Conservation (phyloP, 2,329 filamentous ascomycete genomes). For the Cladosporium oxysporum region DNA sequence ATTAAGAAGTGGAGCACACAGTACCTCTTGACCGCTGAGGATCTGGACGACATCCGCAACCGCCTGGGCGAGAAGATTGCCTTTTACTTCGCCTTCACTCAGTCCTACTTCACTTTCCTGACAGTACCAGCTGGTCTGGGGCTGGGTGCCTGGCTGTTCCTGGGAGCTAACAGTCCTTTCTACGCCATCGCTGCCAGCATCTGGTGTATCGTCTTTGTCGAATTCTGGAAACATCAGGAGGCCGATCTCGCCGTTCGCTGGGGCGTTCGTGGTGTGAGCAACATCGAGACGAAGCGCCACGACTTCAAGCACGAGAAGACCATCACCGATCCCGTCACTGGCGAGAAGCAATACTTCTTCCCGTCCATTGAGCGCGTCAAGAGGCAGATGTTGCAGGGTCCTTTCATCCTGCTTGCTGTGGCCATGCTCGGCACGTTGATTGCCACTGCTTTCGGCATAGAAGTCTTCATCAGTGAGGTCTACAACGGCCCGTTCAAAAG, state of each 20-base stretch:
- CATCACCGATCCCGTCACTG: constrained; percentile 76
- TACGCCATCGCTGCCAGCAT: constrained; percentile 77
- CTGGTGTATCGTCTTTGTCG: constrained; percentile 89
- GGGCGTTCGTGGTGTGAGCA: constrained; percentile 82
- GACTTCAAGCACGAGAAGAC: constrained; percentile 80
- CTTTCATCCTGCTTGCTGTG: constrained; percentile 76
- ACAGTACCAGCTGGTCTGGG: constrained; percentile 80
- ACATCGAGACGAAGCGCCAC: constrained; percentile 73
- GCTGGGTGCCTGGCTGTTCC: constrained; percentile 73
- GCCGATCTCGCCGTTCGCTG: constrained; percentile 82
- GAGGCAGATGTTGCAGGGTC: constrained; percentile 77
- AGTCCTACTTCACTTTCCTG: constrained; percentile 85
- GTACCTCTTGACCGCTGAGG: constrained; percentile 49
- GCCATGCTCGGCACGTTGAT: constrained; percentile 78
- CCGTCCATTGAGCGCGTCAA: constrained; percentile 72
- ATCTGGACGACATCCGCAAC: constrained; percentile 54
- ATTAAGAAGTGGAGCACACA: constrained; percentile 54
- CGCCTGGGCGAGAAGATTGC: constrained; percentile 66
- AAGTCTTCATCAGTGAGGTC: constrained; percentile 93
- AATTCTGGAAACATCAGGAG: constrained; percentile 96
- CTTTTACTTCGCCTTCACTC: constrained; percentile 93
- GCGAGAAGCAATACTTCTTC: constrained; percentile 75
- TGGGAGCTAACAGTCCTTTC: constrained; percentile 79
- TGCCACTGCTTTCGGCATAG: constrained; percentile 82
- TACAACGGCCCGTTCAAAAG: constrained; percentile 87